Conservation (phyloP, 306 rosid genomes). For the Parietaria judaica region DNA sequence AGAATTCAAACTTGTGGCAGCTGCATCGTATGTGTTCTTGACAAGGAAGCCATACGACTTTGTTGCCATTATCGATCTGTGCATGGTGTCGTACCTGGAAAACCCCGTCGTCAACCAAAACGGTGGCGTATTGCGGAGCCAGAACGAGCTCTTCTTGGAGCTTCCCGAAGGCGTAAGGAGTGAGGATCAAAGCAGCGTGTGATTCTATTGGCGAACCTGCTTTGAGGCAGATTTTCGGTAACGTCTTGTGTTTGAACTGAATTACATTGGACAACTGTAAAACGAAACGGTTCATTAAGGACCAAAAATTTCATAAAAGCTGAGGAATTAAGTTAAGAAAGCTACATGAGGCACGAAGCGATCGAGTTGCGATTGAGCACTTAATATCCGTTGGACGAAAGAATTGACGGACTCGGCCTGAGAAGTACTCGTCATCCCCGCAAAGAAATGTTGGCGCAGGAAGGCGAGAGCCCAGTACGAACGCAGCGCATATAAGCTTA, state of each 20-base stretch:
- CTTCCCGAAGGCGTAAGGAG: conserved; percentile 67
- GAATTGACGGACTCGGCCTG: conserved; percentile 49
- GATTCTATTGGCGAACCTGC: conserved; percentile 87
- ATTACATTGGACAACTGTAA: conserved; percentile 54
- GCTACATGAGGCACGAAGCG: conserved; percentile 46
- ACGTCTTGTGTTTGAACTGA: conserved; percentile 54
- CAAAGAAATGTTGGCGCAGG: conserved; percentile 70
- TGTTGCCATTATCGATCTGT: conserved; percentile 70
- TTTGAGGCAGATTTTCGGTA: conserved; percentile 65
- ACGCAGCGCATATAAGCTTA: conserved; percentile 62
- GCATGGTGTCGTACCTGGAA: conserved; percentile 85
- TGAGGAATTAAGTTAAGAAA: background rate
- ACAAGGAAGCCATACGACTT: conserved; percentile 69
- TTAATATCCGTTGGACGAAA: conserved; percentile 69
- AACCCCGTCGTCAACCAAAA: conserved; percentile 57
- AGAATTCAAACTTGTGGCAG: conserved; percentile 63
- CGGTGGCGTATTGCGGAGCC: conserved; percentile 80
- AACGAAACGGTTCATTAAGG: conserved; percentile 4
- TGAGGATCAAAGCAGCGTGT: conserved; percentile 68
- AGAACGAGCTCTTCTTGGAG: conserved; percentile 78
- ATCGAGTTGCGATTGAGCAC: conserved; percentile 61
- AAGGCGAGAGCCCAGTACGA: conserved; percentile 75
- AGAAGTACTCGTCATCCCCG: conserved; percentile 54
- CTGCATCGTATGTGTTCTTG: conserved; percentile 78
- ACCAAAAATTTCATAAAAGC: too few relatives aligned